phyloP scores from a whole-genome alignment of 169 alveolate genomes.

The Eimeria maxima region DNA sequence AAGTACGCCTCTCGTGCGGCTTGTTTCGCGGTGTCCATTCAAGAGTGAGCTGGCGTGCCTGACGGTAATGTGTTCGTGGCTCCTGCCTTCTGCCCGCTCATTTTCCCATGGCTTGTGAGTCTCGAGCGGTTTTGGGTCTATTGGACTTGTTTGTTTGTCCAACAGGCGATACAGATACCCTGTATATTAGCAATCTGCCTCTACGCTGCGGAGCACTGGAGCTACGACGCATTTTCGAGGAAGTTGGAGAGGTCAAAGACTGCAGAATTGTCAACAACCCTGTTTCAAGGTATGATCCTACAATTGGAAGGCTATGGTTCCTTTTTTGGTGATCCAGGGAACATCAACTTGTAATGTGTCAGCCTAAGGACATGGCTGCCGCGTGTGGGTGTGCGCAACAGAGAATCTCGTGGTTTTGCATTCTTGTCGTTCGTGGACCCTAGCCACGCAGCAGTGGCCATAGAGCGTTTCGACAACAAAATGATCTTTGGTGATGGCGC shows the following conservation, averaged over 20 bases:
- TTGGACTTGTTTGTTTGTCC: neutral
- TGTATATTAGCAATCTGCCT: constrained; percentile 78
- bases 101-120: neutral
- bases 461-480: constrained; percentile 79
- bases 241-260: constrained; percentile 80
- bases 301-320: neutral
- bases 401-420: constrained; percentile 85
- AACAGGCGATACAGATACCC: constrained; percentile 76
- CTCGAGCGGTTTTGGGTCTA: neutral
- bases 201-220: constrained; percentile 70
- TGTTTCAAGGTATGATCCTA: constrained; percentile 72
- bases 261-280: constrained; percentile 83
- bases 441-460: constrained; percentile 67
- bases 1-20: constrained; percentile 79
- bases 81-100: constrained; percentile 10
- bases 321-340: too few relatives aligned
- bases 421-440: constrained; percentile 78
- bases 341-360: neutral
- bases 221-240: constrained; percentile 81
- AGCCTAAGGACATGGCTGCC: neutral
- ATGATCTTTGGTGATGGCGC: constrained; percentile 69
- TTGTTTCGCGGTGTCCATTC: constrained; percentile 35
- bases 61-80: constrained; percentile 56
- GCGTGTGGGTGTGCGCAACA: neutral
- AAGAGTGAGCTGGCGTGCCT: constrained; percentile 45